phyloP scores from a whole-genome alignment of 2,329 filamentous ascomycete genomes.

The Colletotrichum somersetense region DNA sequence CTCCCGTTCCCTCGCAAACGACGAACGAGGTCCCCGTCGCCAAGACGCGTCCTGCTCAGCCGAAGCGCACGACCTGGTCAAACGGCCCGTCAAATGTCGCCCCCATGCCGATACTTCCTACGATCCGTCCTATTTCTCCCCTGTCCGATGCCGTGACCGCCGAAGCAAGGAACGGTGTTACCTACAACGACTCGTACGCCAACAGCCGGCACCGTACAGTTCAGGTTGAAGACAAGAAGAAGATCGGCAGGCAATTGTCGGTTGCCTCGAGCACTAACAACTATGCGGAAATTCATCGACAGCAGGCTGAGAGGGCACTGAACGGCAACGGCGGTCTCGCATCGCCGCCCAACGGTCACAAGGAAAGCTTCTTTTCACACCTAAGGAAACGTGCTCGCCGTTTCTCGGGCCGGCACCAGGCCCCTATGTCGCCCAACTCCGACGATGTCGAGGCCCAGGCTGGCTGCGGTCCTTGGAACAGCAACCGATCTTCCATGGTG shows the following conservation, averaged over 20 bases:
- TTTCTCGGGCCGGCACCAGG: constrained; percentile 91
- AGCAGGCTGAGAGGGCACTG: constrained; percentile 90
- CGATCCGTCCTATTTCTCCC: constrained; percentile 94
- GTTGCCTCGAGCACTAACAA: constrained; percentile 93
- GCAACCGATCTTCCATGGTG: constrained; percentile 86
- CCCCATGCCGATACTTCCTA: constrained; percentile 95
- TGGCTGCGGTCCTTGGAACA: constrained; percentile 90
- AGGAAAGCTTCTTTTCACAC: constrained; percentile 98
- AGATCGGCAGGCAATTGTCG: constrained; percentile 94
- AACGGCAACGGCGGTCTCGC: constrained; percentile 83
- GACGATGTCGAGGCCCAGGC: constrained; percentile 95
- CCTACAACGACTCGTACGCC: constrained; percentile 60
- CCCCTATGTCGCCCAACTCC: constrained; percentile 79
- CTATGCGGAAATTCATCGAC: constrained; percentile 89
- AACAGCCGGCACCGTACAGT: constrained; percentile 54
- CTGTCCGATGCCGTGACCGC: constrained; percentile 93
- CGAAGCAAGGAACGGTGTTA: constrained; percentile 77
- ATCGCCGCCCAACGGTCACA: constrained; percentile 83
- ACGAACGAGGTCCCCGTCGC: constrained; percentile 56
- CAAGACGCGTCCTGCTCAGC: constrained; percentile 66
- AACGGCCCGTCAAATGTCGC: constrained; percentile 84
- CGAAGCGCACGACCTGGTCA: constrained; percentile 93
- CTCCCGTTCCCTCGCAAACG: constrained; percentile 58
- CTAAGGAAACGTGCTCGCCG: constrained; percentile 92
- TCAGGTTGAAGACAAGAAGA: constrained; percentile 75